phyloP scores from a whole-genome alignment of 495 filamentous ascomycete genomes.

The Penicillium manginii region DNA sequence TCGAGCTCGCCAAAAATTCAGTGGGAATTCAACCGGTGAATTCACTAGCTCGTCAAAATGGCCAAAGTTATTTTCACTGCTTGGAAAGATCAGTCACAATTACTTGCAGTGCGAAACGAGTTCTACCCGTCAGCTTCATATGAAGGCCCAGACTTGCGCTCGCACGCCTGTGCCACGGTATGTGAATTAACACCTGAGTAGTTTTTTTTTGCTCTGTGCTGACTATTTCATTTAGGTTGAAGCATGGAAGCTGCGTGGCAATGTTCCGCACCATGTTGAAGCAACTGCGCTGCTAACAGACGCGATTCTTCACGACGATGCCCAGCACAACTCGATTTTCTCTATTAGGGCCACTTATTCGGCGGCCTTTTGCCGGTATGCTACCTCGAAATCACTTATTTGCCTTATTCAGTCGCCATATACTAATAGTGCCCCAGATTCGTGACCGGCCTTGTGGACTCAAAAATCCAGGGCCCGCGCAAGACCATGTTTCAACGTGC shows the following conservation, averaged over 20 bases:
- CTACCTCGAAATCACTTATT: constrained; percentile 4
- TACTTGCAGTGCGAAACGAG: constrained; percentile 66
- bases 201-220: constrained; percentile 4
- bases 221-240: constrained; percentile 40
- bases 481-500: constrained; percentile 85
- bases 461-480: constrained; percentile 66
- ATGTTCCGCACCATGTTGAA: constrained; percentile 80
- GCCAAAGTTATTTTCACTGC: constrained; percentile 78
- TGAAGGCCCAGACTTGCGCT: constrained; percentile 42
- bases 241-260: constrained; percentile 67
- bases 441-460: constrained; percentile 85
- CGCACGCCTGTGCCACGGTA: constrained; percentile 53
- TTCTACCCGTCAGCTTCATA: constrained; percentile 60
- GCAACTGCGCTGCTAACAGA: constrained; percentile 77
- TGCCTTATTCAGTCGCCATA: background rate
- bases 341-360: constrained; percentile 60
- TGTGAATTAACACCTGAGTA: constrained; percentile 8
- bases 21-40: background rate
- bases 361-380: constrained; percentile 64
- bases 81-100: constrained; percentile 69
- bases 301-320: constrained; percentile 70
- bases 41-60: constrained; percentile 47
- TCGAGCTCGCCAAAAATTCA: background rate
- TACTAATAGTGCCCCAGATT: constrained; percentile 61
- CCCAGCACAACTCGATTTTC: constrained; percentile 53